Base-by-base conservation (phyloP, 306 rosid species). In the Cucurbita moschata region DNA sequence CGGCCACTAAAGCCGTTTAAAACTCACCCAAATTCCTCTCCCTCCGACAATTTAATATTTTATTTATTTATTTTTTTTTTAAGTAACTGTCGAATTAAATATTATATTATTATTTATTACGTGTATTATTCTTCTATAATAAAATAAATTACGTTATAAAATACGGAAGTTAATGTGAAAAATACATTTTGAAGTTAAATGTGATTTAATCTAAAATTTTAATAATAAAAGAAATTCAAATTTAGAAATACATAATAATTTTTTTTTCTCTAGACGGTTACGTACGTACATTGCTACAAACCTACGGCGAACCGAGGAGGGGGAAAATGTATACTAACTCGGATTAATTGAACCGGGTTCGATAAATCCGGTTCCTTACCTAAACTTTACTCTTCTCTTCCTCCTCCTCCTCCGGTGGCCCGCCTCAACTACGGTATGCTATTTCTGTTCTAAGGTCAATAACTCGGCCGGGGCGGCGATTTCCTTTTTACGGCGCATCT, bases 401-500 rank as follows among this genome's bases (percentile, higher is more conserved):
- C 8, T 15, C 69, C 49, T 59, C n/a, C 9, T 59, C 13, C 14
- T 35, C 68, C 26, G 26, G 16, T 38, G 26, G 46, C 23, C 73
- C 77, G 58, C 80, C 73, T 74, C 71, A 11, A 58, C 79, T 78
- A 78, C 77, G 71, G 13, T 55, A 18, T 8, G 60, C 35, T 58
- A 58, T 5, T 11, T 26, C 1, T 58, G 10, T 56, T 5, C 52
- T 73, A 35, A 8, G 46, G 65, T 87, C 85, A 83, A 86, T 87
- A 93, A 81, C 84, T 85, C 67, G 85, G 81, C 52, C 78, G 80
- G 4, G 43, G 88, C 65, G 0, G 10, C 2, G 0, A 1, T 56
- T 51, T 88, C 98, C 82, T 93, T 93, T 83, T 87, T 80, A 79
- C 83, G 88, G 83, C 98, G 91, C 96, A 93, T 93, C 81, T 93